Percentiles rank a stretch among this genome's conserved stretches.
Evolutionary conservation across 139 green algal species (phyloP).

Genomic region (Volvox reticuliferus): DNA sequence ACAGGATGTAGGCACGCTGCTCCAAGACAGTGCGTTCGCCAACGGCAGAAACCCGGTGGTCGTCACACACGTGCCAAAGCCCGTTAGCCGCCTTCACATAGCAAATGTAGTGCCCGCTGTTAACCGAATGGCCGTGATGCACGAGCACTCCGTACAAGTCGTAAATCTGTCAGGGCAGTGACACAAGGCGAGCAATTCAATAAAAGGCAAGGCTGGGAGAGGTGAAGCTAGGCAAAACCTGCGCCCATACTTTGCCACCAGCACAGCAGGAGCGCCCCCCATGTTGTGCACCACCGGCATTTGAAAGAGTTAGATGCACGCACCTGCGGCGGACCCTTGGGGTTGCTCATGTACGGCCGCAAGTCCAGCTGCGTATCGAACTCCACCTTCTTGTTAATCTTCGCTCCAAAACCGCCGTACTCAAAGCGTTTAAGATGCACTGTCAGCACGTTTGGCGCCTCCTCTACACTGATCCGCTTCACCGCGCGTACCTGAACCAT

Average conservation of each 20-base stretch:
- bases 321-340: constrained; percentile 3
- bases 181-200: not conserved
- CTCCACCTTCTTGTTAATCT: constrained; percentile 86
- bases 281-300: no score
- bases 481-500: constrained; percentile 71
- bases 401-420: constrained; percentile 82
- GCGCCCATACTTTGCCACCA: no score
- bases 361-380: constrained; percentile 87
- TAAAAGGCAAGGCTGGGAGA: no score
- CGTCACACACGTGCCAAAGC: constrained; percentile 91
- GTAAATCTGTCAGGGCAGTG: constrained; percentile 69
- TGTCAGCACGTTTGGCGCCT: constrained; percentile 86
- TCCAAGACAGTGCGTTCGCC: constrained; percentile 70
- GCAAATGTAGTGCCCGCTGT: constrained; percentile 93
- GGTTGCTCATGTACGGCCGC: constrained; percentile 74
- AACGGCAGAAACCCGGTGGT: constrained; percentile 73
- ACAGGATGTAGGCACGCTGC: constrained; percentile 96
- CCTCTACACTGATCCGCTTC: constrained; percentile 89
- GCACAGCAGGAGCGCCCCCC: no score
- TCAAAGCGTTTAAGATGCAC: constrained; percentile 94
- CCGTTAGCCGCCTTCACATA: constrained; percentile 86
- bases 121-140: constrained; percentile 85
- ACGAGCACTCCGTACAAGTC: constrained; percentile 94
- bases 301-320: not conserved
- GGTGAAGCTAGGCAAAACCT: no score